Evolutionary conservation across 129 eudicot genomes (phyloP).

Genomic region (Centella asiatica): DNA sequence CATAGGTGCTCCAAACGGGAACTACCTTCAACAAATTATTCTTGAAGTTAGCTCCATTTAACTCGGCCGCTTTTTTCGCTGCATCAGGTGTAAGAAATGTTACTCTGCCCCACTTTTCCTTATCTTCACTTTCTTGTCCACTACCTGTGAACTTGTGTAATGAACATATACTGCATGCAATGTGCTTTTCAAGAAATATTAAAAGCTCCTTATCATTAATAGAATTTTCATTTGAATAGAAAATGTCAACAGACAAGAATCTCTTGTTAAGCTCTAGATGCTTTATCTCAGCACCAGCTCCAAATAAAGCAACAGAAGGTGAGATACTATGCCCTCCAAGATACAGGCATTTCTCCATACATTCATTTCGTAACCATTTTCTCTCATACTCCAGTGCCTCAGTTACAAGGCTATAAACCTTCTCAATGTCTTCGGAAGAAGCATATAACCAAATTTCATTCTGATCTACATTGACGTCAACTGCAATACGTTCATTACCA

Average conservation of each 20-base stretch:
- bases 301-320: slow-evolving; percentile 73
- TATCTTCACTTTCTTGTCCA: slow-evolving; percentile 44
- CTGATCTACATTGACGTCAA: slow-evolving; percentile 55
- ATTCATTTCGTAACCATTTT: slow-evolving; percentile 58
- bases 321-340: slow-evolving; percentile 39
- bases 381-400: slow-evolving; percentile 48
- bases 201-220: slow-evolving; percentile 66
- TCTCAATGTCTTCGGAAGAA: slow-evolving; percentile 43
- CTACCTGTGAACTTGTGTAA: slow-evolving; percentile 40
- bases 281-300: slow-evolving; percentile 85
- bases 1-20: slow-evolving; percentile 36
- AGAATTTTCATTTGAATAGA: slow-evolving; percentile 25
- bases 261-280: slow-evolving; percentile 77
- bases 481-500: slow-evolving; percentile 51
- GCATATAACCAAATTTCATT: slow-evolving; percentile 57
- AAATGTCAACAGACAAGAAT: slow-evolving; percentile 68
- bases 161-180: slow-evolving; percentile 48
- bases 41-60: slow-evolving; percentile 24
- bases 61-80: slow-evolving; percentile 44
- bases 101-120: slow-evolving; percentile 72
- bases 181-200: slow-evolving; percentile 32
- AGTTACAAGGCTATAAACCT: slow-evolving; percentile 36
- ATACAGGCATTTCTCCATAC: slow-evolving; percentile 66
- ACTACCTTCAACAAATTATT: slow-evolving; percentile 36
- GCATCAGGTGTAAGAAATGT: slow-evolving; percentile 79